A percentile compares a stretch with the other conserved stretches of the same genome.
phyloP scores from a whole-genome alignment of 129 eudicot species.

The Silybum marianum region DNA sequence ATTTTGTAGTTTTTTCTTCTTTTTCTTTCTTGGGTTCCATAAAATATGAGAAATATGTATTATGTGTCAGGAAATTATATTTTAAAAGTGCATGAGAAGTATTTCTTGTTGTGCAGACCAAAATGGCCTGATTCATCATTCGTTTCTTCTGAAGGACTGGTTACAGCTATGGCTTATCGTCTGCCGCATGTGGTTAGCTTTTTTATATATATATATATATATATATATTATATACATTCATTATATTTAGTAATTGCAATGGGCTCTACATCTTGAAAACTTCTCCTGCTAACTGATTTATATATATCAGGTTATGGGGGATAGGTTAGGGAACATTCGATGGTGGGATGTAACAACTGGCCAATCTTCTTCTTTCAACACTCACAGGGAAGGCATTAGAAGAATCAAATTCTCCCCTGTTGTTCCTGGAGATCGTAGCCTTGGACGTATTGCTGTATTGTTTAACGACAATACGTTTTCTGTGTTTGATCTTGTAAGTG shows the following conservation, averaged over 20 bases:
- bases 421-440: slow-evolving; percentile 94
- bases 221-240: not conserved
- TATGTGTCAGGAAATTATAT: not conserved
- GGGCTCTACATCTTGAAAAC: not conserved
- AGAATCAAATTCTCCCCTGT: slow-evolving; percentile 99
- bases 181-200: slow-evolving; percentile 91
- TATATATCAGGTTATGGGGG: slow-evolving; percentile 87
- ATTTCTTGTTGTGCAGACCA: slow-evolving; percentile 61
- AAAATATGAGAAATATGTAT: not conserved
- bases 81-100: slow-evolving; percentile 6
- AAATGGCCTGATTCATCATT: slow-evolving; percentile 96
- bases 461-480: slow-evolving; percentile 90
- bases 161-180: slow-evolving; percentile 97
- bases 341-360: slow-evolving; percentile 99
- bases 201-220: not conserved
- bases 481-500: slow-evolving; percentile 96
- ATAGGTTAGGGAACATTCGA: slow-evolving; percentile 91
- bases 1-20: not conserved
- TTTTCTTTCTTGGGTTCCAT: not conserved
- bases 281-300: slow-evolving; percentile 22
- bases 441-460: slow-evolving; percentile 93
- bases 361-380: slow-evolving; percentile 93
- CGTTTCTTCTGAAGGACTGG: slow-evolving; percentile 78
- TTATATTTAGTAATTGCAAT: not conserved
- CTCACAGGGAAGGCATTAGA: slow-evolving; percentile 92